Evolutionary conservation across 1,284 basidiomycete genomes (phyloP).

Genomic region (Sanguinoderma infundibulare): DNA sequence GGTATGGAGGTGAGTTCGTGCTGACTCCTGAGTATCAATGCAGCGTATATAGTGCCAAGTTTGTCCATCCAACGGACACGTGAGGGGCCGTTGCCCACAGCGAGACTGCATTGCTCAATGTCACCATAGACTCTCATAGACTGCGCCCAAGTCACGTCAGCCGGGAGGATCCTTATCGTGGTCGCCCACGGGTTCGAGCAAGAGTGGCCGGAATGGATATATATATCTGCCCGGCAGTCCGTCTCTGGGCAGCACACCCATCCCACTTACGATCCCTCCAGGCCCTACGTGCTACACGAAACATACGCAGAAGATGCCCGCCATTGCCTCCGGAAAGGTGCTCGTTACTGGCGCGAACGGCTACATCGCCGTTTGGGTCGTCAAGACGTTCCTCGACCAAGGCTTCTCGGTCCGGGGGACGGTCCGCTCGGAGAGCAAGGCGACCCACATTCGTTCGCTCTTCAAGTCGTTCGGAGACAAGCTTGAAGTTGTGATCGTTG

Average conservation of each 20-base stretch:
- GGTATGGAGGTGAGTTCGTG: too few species aligned
- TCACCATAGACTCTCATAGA: too few species aligned
- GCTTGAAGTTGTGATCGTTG: constrained; percentile 54
- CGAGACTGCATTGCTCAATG: too few species aligned
- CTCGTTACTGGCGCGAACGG: constrained; percentile 38
- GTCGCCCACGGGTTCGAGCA: too few species aligned
- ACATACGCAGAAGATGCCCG: constrained; percentile 27
- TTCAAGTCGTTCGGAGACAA: constrained; percentile 20
- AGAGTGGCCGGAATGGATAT: too few species aligned
- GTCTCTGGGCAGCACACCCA: not conserved
- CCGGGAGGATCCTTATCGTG: too few species aligned
- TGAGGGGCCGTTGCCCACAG: too few species aligned
- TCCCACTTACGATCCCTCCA: not conserved
- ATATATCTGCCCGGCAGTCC: too few species aligned
- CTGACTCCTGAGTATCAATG: too few species aligned
- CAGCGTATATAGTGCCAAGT: too few species aligned
- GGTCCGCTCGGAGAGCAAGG: constrained; percentile 50
- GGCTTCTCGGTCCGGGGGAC: constrained; percentile 51
- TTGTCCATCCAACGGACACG: too few species aligned
- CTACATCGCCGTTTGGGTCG: constrained; percentile 39
- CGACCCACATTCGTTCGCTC: constrained; percentile 40
- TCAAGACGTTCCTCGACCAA: constrained; percentile 34
- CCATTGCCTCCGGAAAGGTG: constrained; percentile 27
- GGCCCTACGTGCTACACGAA: not conserved
- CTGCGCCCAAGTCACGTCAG: too few species aligned